Evolutionary conservation across 129 eudicot genomes (phyloP).

Genomic region (Scalesia atractyloides): DNA sequence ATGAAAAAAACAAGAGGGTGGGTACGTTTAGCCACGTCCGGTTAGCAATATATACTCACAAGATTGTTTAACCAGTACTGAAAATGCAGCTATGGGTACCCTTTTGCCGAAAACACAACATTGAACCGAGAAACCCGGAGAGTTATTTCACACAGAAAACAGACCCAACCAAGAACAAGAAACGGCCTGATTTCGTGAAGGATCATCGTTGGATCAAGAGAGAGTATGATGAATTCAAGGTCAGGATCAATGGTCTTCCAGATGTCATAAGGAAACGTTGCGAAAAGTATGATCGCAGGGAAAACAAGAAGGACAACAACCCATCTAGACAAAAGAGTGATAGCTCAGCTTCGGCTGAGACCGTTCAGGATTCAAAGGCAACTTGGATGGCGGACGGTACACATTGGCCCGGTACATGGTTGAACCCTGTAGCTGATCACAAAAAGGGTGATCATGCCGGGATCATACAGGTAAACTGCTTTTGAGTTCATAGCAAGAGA

Average conservation of each 20-base stretch:
- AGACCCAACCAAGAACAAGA: conserved; percentile 87
- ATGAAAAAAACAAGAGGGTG: too few relatives aligned
- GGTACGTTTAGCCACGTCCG: too few relatives aligned
- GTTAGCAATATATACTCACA: background rate
- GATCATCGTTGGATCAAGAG: conserved; percentile 94
- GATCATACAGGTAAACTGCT: conserved; percentile 58
- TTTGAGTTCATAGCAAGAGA: background rate
- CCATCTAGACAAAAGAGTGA: conserved; percentile 41
- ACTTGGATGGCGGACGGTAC: conserved; percentile 99
- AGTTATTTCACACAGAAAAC: conserved; percentile 73
- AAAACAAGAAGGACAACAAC: conserved; percentile 49
- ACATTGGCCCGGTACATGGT: conserved; percentile 98
- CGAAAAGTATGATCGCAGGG: conserved; percentile 66
- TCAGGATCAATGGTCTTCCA: conserved; percentile 85
- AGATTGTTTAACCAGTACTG: conserved; percentile 5
- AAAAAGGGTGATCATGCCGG: conserved; percentile 86
- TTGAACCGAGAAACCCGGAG: conserved; percentile 94
- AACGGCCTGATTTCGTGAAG: conserved; percentile 74
- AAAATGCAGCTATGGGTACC: conserved; percentile 82
- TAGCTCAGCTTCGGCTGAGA: conserved; percentile 35
- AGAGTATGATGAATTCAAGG: conserved; percentile 96
- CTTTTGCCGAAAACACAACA: conserved; percentile 86
- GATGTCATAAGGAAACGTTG: conserved; percentile 78
- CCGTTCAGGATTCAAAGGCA: conserved; percentile 42
- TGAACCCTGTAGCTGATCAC: conserved; percentile 58